These are phyloP conservation scores for Eucalyptus tenuipes DNA, from an alignment of 345 rosid species.

Conservation along the genomic window DNA sequence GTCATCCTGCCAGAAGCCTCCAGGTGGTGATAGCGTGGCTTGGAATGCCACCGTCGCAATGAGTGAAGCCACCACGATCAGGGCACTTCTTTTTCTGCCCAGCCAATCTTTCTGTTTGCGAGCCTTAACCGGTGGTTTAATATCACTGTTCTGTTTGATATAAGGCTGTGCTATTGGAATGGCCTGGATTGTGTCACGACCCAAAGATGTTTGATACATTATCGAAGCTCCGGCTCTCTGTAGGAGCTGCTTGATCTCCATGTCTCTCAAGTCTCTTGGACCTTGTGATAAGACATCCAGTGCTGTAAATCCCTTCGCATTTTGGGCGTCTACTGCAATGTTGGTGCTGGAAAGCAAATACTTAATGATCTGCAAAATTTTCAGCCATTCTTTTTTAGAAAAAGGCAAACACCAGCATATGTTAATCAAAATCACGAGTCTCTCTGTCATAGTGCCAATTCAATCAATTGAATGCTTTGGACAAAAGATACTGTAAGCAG, in stretches of 20 bases:
- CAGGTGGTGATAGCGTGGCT: slow-evolving; percentile 12
- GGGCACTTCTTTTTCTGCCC: slow-evolving; percentile 5
- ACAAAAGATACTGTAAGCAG: neutral
- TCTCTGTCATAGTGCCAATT: neutral
- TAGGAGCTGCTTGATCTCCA: slow-evolving; percentile 2
- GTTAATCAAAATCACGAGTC: neutral
- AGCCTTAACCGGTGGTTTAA: neutral
- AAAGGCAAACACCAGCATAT: neutral
- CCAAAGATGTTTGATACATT: neutral
- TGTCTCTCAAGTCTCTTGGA: slow-evolving; percentile 2
- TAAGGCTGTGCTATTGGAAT: neutral
- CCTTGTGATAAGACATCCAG: neutral
- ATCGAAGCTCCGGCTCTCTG: neutral
- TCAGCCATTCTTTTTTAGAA: neutral
- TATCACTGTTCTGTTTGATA: neutral
- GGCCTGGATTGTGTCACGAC: neutral
- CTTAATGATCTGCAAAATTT: slow-evolving; percentile 2
- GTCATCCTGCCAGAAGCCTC: slow-evolving; percentile 12
- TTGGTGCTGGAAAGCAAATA: neutral
- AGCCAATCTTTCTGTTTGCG: slow-evolving; percentile 4
- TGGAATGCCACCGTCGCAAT: slow-evolving; percentile 19
- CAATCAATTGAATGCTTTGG: neutral
- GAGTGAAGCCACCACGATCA: slow-evolving; percentile 23
- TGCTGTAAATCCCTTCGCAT: slow-evolving; percentile 6
- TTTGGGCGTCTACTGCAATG: slow-evolving; percentile 1